Conservation (phyloP, 2,329 filamentous ascomycete species). For the Colletotrichum salicis region DNA sequence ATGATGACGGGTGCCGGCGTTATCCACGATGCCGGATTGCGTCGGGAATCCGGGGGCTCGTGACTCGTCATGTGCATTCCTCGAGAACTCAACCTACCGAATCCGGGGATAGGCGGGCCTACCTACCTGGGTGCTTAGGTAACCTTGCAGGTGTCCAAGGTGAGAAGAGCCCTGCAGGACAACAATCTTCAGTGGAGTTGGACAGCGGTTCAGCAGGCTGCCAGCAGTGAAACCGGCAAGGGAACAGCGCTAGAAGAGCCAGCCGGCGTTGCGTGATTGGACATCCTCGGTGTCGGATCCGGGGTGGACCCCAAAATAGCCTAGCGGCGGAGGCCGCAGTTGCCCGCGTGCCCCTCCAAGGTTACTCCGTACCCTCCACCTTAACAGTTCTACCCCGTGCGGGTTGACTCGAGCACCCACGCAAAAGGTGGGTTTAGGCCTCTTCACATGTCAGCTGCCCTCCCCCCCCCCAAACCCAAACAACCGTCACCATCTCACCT, state of each 20-base stretch:
- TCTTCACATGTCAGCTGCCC: slow-evolving; percentile 36
- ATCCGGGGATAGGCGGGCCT: background rate
- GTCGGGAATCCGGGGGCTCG: background rate
- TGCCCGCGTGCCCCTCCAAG: slow-evolving; percentile 29
- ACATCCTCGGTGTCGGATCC: slow-evolving; percentile 7
- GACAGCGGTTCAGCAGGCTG: slow-evolving; percentile 15
- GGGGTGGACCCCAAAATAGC: background rate
- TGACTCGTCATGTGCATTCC: slow-evolving; percentile 2
- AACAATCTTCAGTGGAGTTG: slow-evolving; percentile 22
- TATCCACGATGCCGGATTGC: background rate
- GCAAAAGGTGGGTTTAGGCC: slow-evolving; percentile 4
- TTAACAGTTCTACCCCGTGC: slow-evolving; percentile 1
- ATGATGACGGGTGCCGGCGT: background rate
- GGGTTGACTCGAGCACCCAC: background rate
- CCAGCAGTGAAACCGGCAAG: slow-evolving; percentile 5
- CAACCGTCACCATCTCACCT: slow-evolving; percentile 34
- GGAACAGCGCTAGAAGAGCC: slow-evolving; percentile 11
- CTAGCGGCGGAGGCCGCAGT: slow-evolving; percentile 8
- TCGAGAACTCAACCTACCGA: background rate
- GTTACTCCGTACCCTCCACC: too few species aligned
- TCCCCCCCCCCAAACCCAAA: slow-evolving; percentile 10
- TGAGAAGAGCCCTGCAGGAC: background rate
- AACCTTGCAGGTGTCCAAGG: background rate
- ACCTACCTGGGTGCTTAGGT: background rate
- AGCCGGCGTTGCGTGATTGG: slow-evolving; percentile 18